Conservation (phyloP, 1,284 basidiomycete genomes). For the Bondarzewia mesenterica region DNA sequence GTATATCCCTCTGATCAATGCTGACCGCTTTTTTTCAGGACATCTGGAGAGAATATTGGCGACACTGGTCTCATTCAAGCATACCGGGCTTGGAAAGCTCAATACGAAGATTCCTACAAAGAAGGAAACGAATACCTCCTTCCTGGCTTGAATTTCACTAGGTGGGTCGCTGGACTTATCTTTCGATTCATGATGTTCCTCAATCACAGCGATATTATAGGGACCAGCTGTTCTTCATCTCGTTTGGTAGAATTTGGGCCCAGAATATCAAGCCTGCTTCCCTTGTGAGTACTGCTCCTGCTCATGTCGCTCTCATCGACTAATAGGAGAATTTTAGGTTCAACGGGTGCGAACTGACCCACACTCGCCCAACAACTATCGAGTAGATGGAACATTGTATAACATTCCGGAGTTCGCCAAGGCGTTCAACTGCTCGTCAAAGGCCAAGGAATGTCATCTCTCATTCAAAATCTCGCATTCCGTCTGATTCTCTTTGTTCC, state of each 20-base stretch:
- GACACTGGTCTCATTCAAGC: slow-evolving; percentile 83
- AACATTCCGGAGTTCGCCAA: slow-evolving; percentile 76
- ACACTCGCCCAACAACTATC: slow-evolving; percentile 75
- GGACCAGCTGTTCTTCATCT: slow-evolving; percentile 88
- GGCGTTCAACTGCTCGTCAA: slow-evolving; percentile 68
- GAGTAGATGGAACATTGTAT: slow-evolving; percentile 75
- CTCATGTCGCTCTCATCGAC: slow-evolving; percentile 15
- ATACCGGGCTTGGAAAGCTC: slow-evolving; percentile 80
- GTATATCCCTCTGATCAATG: slow-evolving; percentile 2
- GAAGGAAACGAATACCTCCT: slow-evolving; percentile 65
- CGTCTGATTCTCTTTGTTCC: background rate
- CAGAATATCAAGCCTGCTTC: slow-evolving; percentile 67
- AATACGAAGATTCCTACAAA: slow-evolving; percentile 44
- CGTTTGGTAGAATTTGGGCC: slow-evolving; percentile 76
- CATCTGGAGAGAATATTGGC: slow-evolving; percentile 86
- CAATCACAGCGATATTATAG: slow-evolving; percentile 25
- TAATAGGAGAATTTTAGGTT: slow-evolving; percentile 37
- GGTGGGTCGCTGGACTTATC: slow-evolving; percentile 26
- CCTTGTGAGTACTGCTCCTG: slow-evolving; percentile 37
- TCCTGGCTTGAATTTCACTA: slow-evolving; percentile 78
- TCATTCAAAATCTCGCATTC: background rate
- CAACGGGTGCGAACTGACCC: slow-evolving; percentile 81
- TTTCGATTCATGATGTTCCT: background rate
- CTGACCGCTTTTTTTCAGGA: slow-evolving; percentile 29
- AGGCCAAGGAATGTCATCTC: slow-evolving; percentile 46